Conservation (phyloP, 345 rosid species). For the Ailanthus altissimus region DNA sequence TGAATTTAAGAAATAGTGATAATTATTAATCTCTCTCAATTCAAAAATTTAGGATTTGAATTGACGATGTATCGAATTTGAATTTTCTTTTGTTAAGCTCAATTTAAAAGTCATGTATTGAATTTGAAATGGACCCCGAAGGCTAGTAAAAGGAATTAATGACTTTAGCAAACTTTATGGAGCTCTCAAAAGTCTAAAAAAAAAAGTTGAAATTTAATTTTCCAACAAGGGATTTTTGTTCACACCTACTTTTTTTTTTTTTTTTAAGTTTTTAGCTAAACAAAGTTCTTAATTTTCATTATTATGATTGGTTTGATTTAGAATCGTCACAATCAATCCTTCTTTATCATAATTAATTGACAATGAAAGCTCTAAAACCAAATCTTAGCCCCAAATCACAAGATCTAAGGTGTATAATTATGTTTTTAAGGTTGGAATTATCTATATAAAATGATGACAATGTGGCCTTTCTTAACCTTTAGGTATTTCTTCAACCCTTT, state of each 20-base stretch:
- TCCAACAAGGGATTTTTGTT: background rate
- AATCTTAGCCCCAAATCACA: conserved; percentile 2
- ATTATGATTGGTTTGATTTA: background rate
- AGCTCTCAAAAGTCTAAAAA: background rate
- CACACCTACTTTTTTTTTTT: background rate
- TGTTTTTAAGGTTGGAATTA: conserved; percentile 4
- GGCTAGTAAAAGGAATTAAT: too few relatives aligned
- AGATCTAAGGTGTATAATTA: conserved; percentile 11
- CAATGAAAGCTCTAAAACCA: conserved; percentile 6
- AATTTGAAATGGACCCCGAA: background rate
- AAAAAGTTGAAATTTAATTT: background rate
- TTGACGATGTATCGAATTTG: too few relatives aligned
- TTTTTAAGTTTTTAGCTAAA: background rate
- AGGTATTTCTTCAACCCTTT: too few relatives aligned
- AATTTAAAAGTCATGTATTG: too few relatives aligned
- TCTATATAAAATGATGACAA: conserved; percentile 21
- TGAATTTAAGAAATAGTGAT: background rate
- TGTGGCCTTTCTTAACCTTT: background rate
- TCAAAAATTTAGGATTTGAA: too few relatives aligned
- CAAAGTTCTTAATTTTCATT: background rate
- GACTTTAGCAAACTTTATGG: background rate
- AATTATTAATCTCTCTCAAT: background rate
- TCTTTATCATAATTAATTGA: conserved; percentile 3
- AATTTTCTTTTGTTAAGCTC: too few relatives aligned
- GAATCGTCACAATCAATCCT: background rate